Evolutionary conservation across 805 yeast genomes (phyloP).

Genomic region (Lachancea thermotolerans): DNA sequence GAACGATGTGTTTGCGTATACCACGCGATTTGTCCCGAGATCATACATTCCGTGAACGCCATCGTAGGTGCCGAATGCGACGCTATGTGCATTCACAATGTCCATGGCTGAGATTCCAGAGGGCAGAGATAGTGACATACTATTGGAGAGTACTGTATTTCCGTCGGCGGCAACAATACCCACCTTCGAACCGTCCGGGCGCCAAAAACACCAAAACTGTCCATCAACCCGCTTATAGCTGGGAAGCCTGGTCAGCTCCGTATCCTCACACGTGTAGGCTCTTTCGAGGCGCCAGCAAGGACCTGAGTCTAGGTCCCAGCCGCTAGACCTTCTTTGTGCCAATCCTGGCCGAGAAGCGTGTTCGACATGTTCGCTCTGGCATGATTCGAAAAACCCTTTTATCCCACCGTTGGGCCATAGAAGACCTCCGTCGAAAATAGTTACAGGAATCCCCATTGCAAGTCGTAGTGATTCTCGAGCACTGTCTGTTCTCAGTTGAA

Average conservation of each 20-base stretch:
- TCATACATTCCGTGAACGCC: constrained; percentile 1
- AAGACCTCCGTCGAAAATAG: background rate
- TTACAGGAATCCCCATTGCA: constrained; percentile 10
- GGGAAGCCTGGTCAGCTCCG: background rate
- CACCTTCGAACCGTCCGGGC: constrained; percentile 1
- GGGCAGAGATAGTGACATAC: background rate
- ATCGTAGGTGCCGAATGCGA: background rate
- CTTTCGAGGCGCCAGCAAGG: background rate
- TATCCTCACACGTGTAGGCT: background rate
- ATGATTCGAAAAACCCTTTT: too few relatives aligned
- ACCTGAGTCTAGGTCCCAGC: background rate
- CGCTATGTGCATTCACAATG: background rate
- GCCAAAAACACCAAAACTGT: constrained; percentile 5
- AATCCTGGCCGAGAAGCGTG: background rate
- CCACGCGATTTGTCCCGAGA: background rate
- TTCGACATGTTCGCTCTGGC: too few relatives aligned
- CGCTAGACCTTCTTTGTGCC: constrained; percentile 1
- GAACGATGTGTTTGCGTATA: background rate
- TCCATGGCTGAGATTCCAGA: constrained; percentile 1
- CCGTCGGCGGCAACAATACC: constrained; percentile 1
- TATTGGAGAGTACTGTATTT: background rate
- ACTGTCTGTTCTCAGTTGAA: too few relatives aligned
- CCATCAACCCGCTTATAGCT: constrained; percentile 4
- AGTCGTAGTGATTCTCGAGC: too few relatives aligned
- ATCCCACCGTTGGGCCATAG: background rate